Conservation (phyloP, 2,329 filamentous ascomycete genomes). For the Neurospora sp. region DNA sequence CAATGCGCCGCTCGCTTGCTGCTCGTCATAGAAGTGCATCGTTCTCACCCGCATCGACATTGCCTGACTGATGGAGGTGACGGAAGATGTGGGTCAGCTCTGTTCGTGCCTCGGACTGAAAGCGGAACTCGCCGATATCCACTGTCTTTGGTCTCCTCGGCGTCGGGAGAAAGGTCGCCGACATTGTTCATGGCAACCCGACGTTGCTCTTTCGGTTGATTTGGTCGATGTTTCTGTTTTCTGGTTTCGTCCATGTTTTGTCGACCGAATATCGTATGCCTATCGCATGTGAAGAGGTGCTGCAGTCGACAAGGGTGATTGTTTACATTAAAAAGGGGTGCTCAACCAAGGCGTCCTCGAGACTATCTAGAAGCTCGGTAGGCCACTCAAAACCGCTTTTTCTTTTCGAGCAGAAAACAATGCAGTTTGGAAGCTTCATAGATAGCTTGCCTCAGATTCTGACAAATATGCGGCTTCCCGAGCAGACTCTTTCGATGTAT, state of each 20-base stretch:
- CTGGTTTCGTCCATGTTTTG: neutral
- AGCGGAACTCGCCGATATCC: neutral
- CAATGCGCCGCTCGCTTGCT: neutral
- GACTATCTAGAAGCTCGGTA: neutral
- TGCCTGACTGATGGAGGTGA: neutral
- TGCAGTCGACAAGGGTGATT: neutral
- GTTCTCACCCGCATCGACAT: neutral
- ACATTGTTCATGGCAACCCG: neutral
- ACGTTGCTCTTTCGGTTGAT: neutral
- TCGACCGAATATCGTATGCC: neutral
- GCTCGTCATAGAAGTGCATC: neutral
- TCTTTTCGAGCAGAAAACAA: neutral
- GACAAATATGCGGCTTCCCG: neutral
- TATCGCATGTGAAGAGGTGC: neutral
- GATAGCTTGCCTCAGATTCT: fast-evolving
- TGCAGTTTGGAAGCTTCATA: neutral
- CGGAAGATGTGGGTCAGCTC: neutral
- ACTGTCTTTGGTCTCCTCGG: neutral
- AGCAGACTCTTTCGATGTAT: neutral
- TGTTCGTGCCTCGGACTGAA: neutral
- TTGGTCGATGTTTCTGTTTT: neutral
- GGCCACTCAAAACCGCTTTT: neutral
- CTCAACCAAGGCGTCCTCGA: neutral
- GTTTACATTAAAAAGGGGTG: neutral
- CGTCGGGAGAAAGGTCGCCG: neutral